phyloP scores from a whole-genome alignment of 2,329 filamentous ascomycete species.

The Diaporthe sp. region DNA sequence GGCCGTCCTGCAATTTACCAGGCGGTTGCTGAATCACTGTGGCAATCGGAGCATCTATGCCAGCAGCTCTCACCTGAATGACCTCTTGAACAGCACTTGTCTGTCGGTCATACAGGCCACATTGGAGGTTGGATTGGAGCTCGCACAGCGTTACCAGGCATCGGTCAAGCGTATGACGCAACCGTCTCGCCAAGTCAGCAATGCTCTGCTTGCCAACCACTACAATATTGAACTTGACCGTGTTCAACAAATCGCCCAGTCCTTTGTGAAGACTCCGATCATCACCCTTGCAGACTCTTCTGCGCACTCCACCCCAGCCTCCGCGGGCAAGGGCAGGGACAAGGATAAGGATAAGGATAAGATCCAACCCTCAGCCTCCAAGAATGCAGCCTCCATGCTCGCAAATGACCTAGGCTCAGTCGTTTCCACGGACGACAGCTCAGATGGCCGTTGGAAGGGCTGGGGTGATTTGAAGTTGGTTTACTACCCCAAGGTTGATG shows the following conservation, averaged over 20 bases:
- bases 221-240: conserved; percentile 84
- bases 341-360: conserved; percentile 92
- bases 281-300: conserved; percentile 61
- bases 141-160: conserved; percentile 93
- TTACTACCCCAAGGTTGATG: conserved; percentile 73
- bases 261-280: conserved; percentile 80
- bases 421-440: conserved; percentile 65
- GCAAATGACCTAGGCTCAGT: conserved; percentile 88
- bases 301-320: conserved; percentile 64
- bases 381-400: conserved; percentile 70
- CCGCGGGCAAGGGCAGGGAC: conserved; percentile 77
- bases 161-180: conserved; percentile 82
- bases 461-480: conserved; percentile 85
- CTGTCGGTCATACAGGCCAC: conserved; percentile 81
- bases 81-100: conserved; percentile 88
- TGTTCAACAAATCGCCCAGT: conserved; percentile 83
- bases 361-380: conserved; percentile 50
- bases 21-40: conserved; percentile 90
- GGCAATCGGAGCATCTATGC: conserved; percentile 96
- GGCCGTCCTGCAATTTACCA: conserved; percentile 84
- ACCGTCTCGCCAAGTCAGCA: conserved; percentile 73
- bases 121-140: conserved; percentile 82
- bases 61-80: conserved; percentile 89
- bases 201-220: conserved; percentile 82
- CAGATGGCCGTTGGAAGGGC: conserved; percentile 71